These are phyloP conservation scores for Paragyromitra xinjiangensis DNA, from an alignment of 495 filamentous ascomycete species.

Conservation along the genomic window DNA sequence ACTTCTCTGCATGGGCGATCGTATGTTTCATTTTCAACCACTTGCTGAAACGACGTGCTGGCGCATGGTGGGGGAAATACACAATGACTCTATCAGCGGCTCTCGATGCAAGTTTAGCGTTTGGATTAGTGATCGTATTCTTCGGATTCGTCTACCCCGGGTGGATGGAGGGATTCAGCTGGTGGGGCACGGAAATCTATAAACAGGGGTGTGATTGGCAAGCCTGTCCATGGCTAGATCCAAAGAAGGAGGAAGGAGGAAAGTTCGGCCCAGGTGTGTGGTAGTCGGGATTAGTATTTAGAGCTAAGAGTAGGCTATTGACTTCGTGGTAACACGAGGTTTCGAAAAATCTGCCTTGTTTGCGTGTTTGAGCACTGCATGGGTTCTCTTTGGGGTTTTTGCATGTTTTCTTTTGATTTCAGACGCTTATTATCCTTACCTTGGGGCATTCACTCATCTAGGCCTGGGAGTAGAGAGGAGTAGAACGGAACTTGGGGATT, in stretches of 20 bases:
- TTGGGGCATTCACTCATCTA: too few species aligned
- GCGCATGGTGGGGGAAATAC: constrained; percentile 86
- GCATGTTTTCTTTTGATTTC: neutral
- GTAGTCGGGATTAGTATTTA: constrained; percentile 55
- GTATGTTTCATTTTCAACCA: constrained; percentile 87
- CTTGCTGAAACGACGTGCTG: constrained; percentile 70
- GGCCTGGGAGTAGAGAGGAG: neutral
- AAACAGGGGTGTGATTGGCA: constrained; percentile 72
- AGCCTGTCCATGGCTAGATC: constrained; percentile 66
- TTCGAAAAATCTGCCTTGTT: neutral
- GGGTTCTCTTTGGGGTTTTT: neutral
- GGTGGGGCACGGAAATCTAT: constrained; percentile 81
- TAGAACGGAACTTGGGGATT: neutral
- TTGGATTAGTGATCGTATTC: constrained; percentile 81
- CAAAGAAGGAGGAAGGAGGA: constrained; percentile 64
- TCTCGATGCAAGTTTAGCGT: constrained; percentile 80
- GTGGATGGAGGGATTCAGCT: constrained; percentile 68
- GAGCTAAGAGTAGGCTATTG: neutral
- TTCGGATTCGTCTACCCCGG: constrained; percentile 82
- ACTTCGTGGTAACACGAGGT: neutral
- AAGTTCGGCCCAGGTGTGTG: constrained; percentile 69
- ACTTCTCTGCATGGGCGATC: constrained; percentile 81
- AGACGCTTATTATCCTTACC: too few species aligned
- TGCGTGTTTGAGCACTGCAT: neutral
- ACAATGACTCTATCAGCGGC: constrained; percentile 86